Base-by-base conservation (phyloP, 164 flowering plant genomes). In the Stephania cephalantha region DNA sequence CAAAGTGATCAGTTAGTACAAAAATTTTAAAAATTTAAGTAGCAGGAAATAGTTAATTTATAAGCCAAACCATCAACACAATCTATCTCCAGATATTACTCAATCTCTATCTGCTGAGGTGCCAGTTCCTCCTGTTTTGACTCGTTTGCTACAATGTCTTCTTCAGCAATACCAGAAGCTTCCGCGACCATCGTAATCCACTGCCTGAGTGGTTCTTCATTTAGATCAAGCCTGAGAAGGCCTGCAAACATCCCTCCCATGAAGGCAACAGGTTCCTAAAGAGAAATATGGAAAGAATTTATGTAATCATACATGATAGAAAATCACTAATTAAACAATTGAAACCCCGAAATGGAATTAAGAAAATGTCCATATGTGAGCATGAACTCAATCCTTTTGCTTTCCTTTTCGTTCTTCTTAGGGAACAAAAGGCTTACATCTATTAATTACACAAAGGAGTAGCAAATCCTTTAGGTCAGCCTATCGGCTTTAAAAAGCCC, bases 211-310 rank as follows among this genome's bases (percentile, higher is more conserved):
- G 98, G 97, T 22, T 94, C 97, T 75, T 91, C 97, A 67, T 86
- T 89, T 83, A 91, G 80, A 80, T 94, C 93, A 61, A 90, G 93
- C 85, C 94, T 88, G 78, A 91, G 61, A 71, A 90, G 82, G 3
- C 97, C 97, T 0, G 95, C 98, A 84, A 92, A 88, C 79, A 91
- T 77, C 68, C 97, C 94, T 69, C 98, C 95, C 86, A 88, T 72
- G 84, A 94, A 94, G 7, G 95, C 98, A 78, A 90, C 89, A 8
- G 98, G 98, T 73, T 91, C 98, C 95, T 94, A 44, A 30, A 74
- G n/a, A 25, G 55, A 80, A 17, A 20, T 18, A 69, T 17, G 66
- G 18, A 17, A n/a, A n/a, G 9, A 61, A 6, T 15, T 61, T 61
- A 61, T 20, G 25, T 61, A 25, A n/a, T 0, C n/a, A n/a, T 61